Evolutionary conservation across 768 basidiomycete genomes (phyloP), one percentile per base, ranked within the genome.

Genomic region (Cyathus striatus): DNA sequence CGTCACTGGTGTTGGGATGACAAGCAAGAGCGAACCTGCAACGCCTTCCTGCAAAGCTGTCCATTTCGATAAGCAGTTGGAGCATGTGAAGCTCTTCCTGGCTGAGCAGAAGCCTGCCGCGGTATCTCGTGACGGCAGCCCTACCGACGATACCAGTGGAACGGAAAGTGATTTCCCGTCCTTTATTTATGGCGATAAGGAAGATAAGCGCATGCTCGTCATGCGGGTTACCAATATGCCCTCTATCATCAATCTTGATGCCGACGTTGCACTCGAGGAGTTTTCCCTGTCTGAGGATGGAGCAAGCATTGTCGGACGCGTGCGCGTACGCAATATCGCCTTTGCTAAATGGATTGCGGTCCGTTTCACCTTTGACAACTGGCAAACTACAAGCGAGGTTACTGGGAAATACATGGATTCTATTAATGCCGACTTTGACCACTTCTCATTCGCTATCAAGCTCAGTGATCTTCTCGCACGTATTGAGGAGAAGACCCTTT

Each of bases 331-430:
- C 53, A 97, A 98, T 59, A 58, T 97, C 39, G 80, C 90, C 5
- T 98, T 81, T 64, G 73, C 86, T 54, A 98, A 97, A 66, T 78
- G 79, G 72, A 74, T 98, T 41, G 86, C 82, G 6, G 79, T 92
- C 20, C 80, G 95, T 22, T 98, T 96, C 63, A 97, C 95, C 1
- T 77, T 94, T 52, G 95, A 98, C 59, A 75, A 72, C 51, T 98
- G 95, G 95, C 90, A 92, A 62, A 99, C 95, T 37, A 94, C 90
- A 45, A 88, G 85, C 61, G 95, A 98, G 62, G 89, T 96, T 45
- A 78, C 83, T 1, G 94, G 83, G 20, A 79, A 76, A 39, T 85
- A 89, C 59, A 62, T 65, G 16, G 66, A 70, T 40, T 64, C 71
- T 3, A 48, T 78, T 14, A 72, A 76, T 44, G 58, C 70, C 25